Percentiles rank a stretch among this genome's conserved stretches.
Evolutionary conservation across 441 rosid genomes (phyloP).

Genomic region (Erodium trifolium): DNA sequence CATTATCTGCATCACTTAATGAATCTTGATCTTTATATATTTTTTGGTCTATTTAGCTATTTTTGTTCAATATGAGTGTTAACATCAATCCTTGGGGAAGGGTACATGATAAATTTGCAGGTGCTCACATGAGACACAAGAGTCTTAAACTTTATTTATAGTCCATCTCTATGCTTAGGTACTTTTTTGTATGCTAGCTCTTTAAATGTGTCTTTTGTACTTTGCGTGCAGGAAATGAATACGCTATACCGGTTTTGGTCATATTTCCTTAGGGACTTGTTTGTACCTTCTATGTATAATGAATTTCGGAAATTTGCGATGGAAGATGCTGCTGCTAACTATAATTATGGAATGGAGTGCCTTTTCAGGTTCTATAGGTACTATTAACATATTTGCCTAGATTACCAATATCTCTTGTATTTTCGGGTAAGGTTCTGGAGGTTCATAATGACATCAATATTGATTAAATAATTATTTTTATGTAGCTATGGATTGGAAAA

Average conservation of each 20-base stretch:
- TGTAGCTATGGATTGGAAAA: slow-evolving; percentile 91
- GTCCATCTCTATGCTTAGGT: background rate
- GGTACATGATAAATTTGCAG: slow-evolving; percentile 7
- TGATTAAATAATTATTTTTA: background rate
- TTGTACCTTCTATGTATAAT: slow-evolving; percentile 70
- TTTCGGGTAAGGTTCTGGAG: background rate
- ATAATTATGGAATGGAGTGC: slow-evolving; percentile 82
- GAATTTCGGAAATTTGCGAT: slow-evolving; percentile 76
- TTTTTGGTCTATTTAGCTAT: no score
- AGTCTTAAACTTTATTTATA: background rate
- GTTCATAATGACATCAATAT: background rate
- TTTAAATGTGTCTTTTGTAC: background rate
- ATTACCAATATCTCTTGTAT: no score
- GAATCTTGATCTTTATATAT: background rate
- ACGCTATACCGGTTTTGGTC: slow-evolving; percentile 94
- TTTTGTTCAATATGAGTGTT: background rate
- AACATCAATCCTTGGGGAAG: background rate
- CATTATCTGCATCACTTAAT: background rate
- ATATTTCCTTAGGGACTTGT: slow-evolving; percentile 73
- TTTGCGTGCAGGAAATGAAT: slow-evolving; percentile 85
- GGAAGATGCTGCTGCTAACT: slow-evolving; percentile 79
- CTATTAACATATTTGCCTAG: slow-evolving; percentile 10
- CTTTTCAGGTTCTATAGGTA: slow-evolving; percentile 98
- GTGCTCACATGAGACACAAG: background rate
- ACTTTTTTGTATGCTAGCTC: background rate